These are phyloP conservation scores for Ogataea angusta DNA, from an alignment of 805 yeast species.

Conservation along the genomic window DNA sequence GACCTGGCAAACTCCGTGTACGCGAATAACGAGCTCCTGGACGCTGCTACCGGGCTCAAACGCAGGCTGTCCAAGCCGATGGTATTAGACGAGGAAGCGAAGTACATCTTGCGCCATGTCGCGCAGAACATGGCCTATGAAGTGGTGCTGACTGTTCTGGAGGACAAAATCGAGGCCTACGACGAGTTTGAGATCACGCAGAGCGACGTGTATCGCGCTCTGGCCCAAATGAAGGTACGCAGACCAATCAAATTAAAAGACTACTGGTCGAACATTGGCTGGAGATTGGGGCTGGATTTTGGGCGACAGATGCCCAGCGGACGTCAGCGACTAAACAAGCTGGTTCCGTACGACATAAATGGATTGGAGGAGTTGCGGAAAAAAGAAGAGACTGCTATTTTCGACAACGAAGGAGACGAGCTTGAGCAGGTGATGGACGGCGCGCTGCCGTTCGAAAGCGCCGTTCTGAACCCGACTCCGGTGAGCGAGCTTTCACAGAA, in stretches of 20 bases:
- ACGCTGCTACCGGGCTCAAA: constrained; percentile 7
- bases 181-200: constrained; percentile 3
- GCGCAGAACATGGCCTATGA: constrained; percentile 16
- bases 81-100: constrained; percentile 11
- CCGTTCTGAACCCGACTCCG: constrained; percentile 12
- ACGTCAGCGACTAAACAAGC: constrained; percentile 1
- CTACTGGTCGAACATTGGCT: constrained; percentile 21
- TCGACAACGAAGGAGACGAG: constrained; percentile 11
- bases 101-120: constrained; percentile 11
- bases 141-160: constrained; percentile 13
- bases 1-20: constrained; percentile 15
- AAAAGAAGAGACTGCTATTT: neutral
- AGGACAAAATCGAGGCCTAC: constrained; percentile 8
- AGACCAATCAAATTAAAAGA: constrained; percentile 13
- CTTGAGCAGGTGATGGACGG: constrained; percentile 13
- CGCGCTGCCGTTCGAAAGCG: constrained; percentile 13
- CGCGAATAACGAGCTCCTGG: constrained; percentile 9
- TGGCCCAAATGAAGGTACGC: constrained; percentile 1
- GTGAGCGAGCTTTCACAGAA: constrained; percentile 7
- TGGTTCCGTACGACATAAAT: constrained; percentile 6
- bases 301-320: constrained; percentile 1
- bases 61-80: constrained; percentile 11
- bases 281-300: constrained; percentile 13
- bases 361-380: constrained; percentile 3
- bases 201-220: constrained; percentile 12